phyloP scores from a whole-genome alignment of 306 rosid genomes.

The Sicyos edulis region DNA sequence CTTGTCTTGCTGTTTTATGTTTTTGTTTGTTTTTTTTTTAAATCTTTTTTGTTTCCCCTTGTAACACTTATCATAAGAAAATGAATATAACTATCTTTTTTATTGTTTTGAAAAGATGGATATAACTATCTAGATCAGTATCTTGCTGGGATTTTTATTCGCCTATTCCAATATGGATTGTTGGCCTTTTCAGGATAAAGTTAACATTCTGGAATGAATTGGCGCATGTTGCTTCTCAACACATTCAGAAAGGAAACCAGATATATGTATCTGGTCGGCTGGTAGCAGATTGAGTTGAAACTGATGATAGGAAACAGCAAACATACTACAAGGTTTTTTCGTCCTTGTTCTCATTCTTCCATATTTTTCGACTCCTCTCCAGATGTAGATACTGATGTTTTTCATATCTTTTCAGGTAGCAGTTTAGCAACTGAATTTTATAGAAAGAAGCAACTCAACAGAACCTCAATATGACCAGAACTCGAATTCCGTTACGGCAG shows the following conservation, averaged over 20 bases:
- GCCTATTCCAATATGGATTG: background rate
- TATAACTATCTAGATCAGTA: background rate
- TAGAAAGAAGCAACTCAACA: slow-evolving; percentile 44
- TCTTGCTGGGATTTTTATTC: slow-evolving; percentile 6
- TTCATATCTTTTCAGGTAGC: slow-evolving; percentile 48
- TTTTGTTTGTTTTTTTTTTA: background rate
- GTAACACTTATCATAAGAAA: too few relatives aligned
- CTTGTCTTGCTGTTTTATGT: too few relatives aligned
- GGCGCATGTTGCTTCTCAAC: slow-evolving; percentile 68
- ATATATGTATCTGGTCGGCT: slow-evolving; percentile 76
- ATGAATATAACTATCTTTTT: too few relatives aligned
- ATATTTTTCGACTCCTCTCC: background rate
- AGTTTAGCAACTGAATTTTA: slow-evolving; percentile 74
- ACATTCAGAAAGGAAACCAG: slow-evolving; percentile 66
- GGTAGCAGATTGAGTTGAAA: slow-evolving; percentile 61
- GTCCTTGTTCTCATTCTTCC: background rate
- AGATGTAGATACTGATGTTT: slow-evolving; percentile 17
- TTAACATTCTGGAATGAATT: slow-evolving; percentile 89
- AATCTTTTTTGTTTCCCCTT: too few relatives aligned
- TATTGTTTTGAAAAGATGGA: too few relatives aligned
- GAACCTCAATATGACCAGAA: slow-evolving; percentile 37
- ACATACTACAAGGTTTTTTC: slow-evolving; percentile 72
- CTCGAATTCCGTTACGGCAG: slow-evolving; percentile 38
- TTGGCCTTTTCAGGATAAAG: slow-evolving; percentile 42
- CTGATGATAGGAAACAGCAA: slow-evolving; percentile 63